Conservation (phyloP, 768 basidiomycete species). For the Daedalea quercina region DNA sequence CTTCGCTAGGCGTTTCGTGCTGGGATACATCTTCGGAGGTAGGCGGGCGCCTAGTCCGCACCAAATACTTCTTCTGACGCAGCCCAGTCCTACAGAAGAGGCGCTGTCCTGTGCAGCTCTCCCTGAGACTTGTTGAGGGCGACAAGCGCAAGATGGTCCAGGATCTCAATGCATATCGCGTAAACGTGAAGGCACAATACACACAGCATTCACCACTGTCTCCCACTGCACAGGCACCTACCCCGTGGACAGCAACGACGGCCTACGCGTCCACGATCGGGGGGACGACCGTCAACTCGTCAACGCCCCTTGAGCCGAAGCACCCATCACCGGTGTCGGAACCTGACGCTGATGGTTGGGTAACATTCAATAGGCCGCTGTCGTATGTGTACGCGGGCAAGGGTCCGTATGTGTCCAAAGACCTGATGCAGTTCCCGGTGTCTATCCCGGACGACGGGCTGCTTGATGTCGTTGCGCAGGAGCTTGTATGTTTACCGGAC, state of each 20-base stretch:
- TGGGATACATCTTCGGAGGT: constrained; percentile 70
- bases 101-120: constrained; percentile 63
- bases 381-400: constrained; percentile 72
- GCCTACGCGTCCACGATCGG: background rate
- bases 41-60: constrained; percentile 15
- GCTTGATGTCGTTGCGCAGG: constrained; percentile 66
- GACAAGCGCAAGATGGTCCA: constrained; percentile 72
- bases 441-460: constrained; percentile 74
- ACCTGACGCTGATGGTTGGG: constrained; percentile 55
- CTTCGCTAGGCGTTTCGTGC: constrained; percentile 54
- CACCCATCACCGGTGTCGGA: constrained; percentile 26
- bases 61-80: background rate
- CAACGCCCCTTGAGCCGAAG: constrained; percentile 39
- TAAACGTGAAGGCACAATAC: constrained; percentile 5
- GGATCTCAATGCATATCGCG: constrained; percentile 33
- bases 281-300: constrained; percentile 2
- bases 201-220: background rate
- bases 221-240: background rate
- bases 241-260: background rate
- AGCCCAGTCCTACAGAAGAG: constrained; percentile 50
- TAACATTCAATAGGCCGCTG: constrained; percentile 59
- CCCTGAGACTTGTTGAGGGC: constrained; percentile 57
- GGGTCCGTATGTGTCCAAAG: constrained; percentile 66
- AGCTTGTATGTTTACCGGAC: constrained; percentile 36
- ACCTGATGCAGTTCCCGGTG: constrained; percentile 80